Evolutionary conservation across 345 rosid genomes (phyloP), one percentile per base, ranked within the genome.

Genomic region (Lepidium sativum): DNA sequence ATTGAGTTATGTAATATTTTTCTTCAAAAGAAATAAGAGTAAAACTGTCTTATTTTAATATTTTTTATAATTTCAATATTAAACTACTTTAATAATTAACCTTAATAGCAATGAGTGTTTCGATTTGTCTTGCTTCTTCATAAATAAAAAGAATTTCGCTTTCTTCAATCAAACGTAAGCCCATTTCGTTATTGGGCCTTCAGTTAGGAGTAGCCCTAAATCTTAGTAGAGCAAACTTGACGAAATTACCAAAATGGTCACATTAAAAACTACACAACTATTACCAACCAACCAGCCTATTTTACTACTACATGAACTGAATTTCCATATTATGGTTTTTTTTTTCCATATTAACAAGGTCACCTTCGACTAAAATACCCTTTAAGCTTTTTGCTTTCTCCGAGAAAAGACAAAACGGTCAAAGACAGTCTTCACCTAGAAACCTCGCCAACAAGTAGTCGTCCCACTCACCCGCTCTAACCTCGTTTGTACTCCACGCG

Each of bases 371-470:
- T 7, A 53, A 67, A 67, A 6, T 27, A 21, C 58, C 77, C 72
- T n/a, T 29, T 3, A 14, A 2, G 5, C 3, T 5, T 10, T 33
- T 6, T 0, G 12, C 3, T 65, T 32, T 39, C 32, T 42, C 34
- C 43, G 34, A 18, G 18, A 67, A 10, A 37, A 9, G 71, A 65
- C 72, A 67, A 47, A 20, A 6, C 25, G 66, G 66, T 75, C 74
- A 67, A 59, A 47, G 6, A 20, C 79, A 67, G 62, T 72, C 81
- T 64, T 77, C 82, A 6, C 82, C 79, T 48, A 83, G 58, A 75
- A 80, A 80, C 80, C 79, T 77, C 33, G 77, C 80, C 68, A 82
- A 63, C 70, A 60, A 53, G 9, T 48, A 79, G 23, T 73, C 86
- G 57, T 63, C 75, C 54, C 77, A 39, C 54, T 48, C 83, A 52